A percentile compares a stretch with the other conserved stretches of the same genome.
Conservation (phyloP, 1,284 basidiomycete genomes). For the Naganishia sp. region DNA sequence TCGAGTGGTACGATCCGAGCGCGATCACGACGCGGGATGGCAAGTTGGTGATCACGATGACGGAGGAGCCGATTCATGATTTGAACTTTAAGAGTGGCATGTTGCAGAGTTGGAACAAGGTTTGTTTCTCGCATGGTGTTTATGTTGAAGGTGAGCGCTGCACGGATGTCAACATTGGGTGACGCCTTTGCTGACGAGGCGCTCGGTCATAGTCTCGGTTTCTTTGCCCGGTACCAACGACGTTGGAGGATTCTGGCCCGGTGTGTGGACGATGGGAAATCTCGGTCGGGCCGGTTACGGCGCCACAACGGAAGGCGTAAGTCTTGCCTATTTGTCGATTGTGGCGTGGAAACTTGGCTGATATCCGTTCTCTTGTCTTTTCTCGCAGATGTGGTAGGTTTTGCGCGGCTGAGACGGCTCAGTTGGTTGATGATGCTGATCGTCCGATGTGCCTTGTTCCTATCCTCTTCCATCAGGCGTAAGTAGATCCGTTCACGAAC, state of each 20-base stretch:
- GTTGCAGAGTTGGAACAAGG: slow-evolving; percentile 59
- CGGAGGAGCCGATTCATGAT: slow-evolving; percentile 66
- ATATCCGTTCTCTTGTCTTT: not conserved
- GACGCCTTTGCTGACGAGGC: slow-evolving; percentile 1
- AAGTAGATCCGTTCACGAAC: not conserved
- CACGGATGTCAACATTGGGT: not conserved
- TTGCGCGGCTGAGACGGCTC: no score
- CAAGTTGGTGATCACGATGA: slow-evolving; percentile 76
- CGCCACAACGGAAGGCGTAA: slow-evolving; percentile 44
- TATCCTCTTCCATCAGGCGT: not conserved
- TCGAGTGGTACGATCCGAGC: slow-evolving; percentile 67
- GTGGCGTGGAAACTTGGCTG: not conserved
- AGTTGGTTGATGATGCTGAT: not conserved
- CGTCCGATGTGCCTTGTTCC: not conserved
- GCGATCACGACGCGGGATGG: slow-evolving; percentile 78
- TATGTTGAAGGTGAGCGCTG: slow-evolving; percentile 45
- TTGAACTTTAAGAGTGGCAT: slow-evolving; percentile 68
- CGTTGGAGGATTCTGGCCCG: slow-evolving; percentile 58
- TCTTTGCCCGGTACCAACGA: slow-evolving; percentile 46
- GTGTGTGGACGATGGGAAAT: slow-evolving; percentile 57
- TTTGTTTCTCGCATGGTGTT: slow-evolving; percentile 52
- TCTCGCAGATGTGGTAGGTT: slow-evolving; percentile 24
- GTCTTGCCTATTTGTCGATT: not conserved
- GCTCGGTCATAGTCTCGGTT: slow-evolving; percentile 38
- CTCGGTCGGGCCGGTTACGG: slow-evolving; percentile 54